Conservation (phyloP, 2,329 filamentous ascomycete genomes). For the Daldinia sp. region DNA sequence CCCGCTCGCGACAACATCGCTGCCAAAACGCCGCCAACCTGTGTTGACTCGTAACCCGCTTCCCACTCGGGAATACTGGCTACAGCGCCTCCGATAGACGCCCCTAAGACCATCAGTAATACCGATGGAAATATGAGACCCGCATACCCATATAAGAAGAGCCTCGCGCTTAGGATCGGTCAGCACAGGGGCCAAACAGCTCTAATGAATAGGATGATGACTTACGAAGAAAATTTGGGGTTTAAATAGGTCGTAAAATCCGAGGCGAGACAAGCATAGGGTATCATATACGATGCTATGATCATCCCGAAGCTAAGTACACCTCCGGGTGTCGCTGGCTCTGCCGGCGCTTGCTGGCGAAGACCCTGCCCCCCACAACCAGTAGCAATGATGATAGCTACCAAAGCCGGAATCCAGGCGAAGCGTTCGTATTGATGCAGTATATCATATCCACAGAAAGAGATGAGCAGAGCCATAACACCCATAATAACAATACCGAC, state of each 20-base stretch:
- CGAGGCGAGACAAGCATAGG: conserved; percentile 69
- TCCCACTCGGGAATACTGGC: conserved; percentile 66
- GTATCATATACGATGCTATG: conserved; percentile 72
- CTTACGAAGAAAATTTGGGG: conserved; percentile 65
- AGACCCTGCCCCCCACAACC: conserved; percentile 66
- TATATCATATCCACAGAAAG: conserved; percentile 70
- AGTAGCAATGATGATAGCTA: conserved; percentile 66
- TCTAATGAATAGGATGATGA: conserved; percentile 13
- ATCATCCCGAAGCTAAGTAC: conserved; percentile 70
- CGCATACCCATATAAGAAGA: conserved; percentile 68
- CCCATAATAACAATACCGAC: conserved; percentile 72
- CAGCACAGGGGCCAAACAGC: conserved; percentile 17
- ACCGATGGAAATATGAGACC: conserved; percentile 68
- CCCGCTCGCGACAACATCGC: conserved; percentile 69
- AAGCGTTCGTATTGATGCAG: conserved; percentile 70
- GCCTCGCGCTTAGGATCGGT: conserved; percentile 44
- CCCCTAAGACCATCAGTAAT: conserved; percentile 71
- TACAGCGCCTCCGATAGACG: conserved; percentile 72
- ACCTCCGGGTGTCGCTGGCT: conserved; percentile 58
- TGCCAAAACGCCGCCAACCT: conserved; percentile 69
- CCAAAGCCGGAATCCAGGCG: conserved; percentile 67
- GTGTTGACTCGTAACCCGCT: conserved; percentile 64
- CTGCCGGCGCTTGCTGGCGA: conserved; percentile 59
- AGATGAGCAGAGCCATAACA: conserved; percentile 68
- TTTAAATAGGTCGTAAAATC: conserved; percentile 73